phyloP scores from a whole-genome alignment of 2,329 filamentous ascomycete genomes.

The Ascochyta clinopodiicola region DNA sequence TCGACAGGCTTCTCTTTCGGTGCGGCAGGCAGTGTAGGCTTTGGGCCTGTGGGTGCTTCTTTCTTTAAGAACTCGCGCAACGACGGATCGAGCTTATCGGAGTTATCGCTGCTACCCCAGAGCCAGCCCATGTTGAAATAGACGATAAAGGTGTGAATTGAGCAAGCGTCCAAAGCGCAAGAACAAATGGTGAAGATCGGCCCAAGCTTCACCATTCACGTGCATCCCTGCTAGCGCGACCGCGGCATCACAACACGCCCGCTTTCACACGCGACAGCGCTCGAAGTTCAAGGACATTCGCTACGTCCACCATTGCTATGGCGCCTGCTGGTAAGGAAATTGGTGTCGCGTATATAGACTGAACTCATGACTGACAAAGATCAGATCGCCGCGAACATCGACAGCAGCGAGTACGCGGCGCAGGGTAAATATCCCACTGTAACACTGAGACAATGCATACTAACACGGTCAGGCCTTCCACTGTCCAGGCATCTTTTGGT shows the following conservation, averaged over 20 bases:
- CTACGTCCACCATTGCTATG: constrained; percentile 34
- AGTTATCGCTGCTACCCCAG: constrained; percentile 55
- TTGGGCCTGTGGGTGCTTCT: constrained; percentile 77
- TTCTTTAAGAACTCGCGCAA: constrained; percentile 84
- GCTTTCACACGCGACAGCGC: constrained; percentile 24
- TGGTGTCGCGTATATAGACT: background rate
- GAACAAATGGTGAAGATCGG: constrained; percentile 6
- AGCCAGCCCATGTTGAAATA: constrained; percentile 66
- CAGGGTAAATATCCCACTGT: constrained; percentile 55
- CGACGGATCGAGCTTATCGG: constrained; percentile 79
- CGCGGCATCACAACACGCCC: constrained; percentile 27
- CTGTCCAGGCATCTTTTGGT: constrained; percentile 58
- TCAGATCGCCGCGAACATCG: constrained; percentile 61
- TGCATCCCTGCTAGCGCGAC: constrained; percentile 24
- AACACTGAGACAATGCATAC: constrained; percentile 9
- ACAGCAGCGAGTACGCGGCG: constrained; percentile 64
- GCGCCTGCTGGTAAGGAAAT: constrained; percentile 39
- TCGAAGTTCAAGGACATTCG: constrained; percentile 19
- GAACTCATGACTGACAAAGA: constrained; percentile 12
- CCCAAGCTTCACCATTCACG: constrained; percentile 9
- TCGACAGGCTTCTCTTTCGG: constrained; percentile 36
- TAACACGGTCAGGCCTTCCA: constrained; percentile 52
- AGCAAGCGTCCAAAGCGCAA: constrained; percentile 1
- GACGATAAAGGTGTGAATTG: background rate
- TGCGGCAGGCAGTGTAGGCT: constrained; percentile 36